A percentile compares a stretch with the other conserved stretches of the same genome.
These are phyloP conservation scores for Phytophthora syringae DNA, from an alignment of 352 stramenopile genomes.

Conservation along the genomic window DNA sequence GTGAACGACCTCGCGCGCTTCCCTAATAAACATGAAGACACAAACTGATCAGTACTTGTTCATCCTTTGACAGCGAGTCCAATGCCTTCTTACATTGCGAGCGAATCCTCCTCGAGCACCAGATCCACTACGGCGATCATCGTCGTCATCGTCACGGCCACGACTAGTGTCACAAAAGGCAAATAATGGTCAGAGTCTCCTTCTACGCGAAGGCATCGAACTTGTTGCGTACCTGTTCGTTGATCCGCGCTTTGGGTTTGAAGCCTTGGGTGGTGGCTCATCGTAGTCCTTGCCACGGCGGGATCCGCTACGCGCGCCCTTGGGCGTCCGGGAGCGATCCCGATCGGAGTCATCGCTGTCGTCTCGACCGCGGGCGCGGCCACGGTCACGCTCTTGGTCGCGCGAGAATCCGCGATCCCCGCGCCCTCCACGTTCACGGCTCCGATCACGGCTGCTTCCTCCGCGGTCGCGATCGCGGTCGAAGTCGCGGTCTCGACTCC, in stretches of 20 bases:
- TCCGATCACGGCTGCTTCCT: slow-evolving; percentile 42
- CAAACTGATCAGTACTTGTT: slow-evolving; percentile 11
- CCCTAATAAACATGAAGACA: slow-evolving; percentile 23
- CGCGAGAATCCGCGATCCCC: slow-evolving; percentile 44
- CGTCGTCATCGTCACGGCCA: slow-evolving; percentile 65
- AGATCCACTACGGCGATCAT: slow-evolving; percentile 39
- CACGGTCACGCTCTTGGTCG: slow-evolving; percentile 37
- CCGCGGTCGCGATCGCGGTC: slow-evolving; percentile 42
- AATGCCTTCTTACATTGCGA: slow-evolving; percentile 48
- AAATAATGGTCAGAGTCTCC: slow-evolving; percentile 3
- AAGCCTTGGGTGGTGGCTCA: slow-evolving; percentile 28
- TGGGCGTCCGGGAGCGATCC: slow-evolving; percentile 37
- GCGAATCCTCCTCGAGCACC: slow-evolving; percentile 22
- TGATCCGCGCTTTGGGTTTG: slow-evolving; percentile 44
- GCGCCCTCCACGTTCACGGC: slow-evolving; percentile 39
- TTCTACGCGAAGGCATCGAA: not conserved
- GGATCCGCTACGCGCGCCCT: slow-evolving; percentile 21
- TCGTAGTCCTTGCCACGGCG: slow-evolving; percentile 57
- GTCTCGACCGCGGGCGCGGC: slow-evolving; percentile 24
- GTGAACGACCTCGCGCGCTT: slow-evolving; percentile 45
- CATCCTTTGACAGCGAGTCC: not conserved
- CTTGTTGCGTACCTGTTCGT: slow-evolving; percentile 2
- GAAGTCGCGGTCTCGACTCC: slow-evolving; percentile 34
- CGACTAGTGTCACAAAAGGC: slow-evolving; percentile 22
- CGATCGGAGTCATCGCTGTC: slow-evolving; percentile 39